Conservation (phyloP, 371 early-diverging fungal species). For the Syncephalastrum sp. region DNA sequence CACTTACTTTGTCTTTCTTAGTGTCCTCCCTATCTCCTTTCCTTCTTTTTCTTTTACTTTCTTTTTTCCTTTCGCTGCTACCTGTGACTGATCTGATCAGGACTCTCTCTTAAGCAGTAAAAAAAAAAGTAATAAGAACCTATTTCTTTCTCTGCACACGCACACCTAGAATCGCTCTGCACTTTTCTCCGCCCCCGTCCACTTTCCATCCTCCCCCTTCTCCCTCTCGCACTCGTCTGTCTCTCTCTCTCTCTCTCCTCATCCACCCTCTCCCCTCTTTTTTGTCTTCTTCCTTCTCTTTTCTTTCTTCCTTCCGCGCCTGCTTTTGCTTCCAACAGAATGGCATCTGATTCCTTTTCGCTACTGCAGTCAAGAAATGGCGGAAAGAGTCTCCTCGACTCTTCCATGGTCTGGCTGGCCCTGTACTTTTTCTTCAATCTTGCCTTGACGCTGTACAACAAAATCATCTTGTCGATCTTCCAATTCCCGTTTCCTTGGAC, state of each 20-base stretch:
- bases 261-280: not conserved
- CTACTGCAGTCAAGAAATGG: slow-evolving; percentile 1
- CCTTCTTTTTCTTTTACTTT: too few species aligned
- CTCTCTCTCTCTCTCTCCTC: not conserved
- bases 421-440: slow-evolving; percentile 81
- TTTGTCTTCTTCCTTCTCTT: not conserved
- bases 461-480: slow-evolving; percentile 73
- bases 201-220: not conserved
- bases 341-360: slow-evolving; percentile 6
- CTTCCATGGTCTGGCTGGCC: slow-evolving; percentile 53
- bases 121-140: too few species aligned
- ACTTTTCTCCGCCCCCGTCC: not conserved
- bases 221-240: slow-evolving; percentile 1
- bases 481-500: slow-evolving; percentile 89
- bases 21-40: too few species aligned
- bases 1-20: too few species aligned
- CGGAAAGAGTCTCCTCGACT: slow-evolving; percentile 12
- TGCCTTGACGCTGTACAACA: slow-evolving; percentile 82
- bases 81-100: too few species aligned
- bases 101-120: too few species aligned
- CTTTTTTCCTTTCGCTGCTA: too few species aligned
- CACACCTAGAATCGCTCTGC: too few species aligned
- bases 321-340: not conserved
- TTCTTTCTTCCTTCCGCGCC: not conserved
- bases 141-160: too few species aligned